Base-by-base conservation (phyloP, 352 stramenopile species). In the Phytopythium mirpurense region DNA sequence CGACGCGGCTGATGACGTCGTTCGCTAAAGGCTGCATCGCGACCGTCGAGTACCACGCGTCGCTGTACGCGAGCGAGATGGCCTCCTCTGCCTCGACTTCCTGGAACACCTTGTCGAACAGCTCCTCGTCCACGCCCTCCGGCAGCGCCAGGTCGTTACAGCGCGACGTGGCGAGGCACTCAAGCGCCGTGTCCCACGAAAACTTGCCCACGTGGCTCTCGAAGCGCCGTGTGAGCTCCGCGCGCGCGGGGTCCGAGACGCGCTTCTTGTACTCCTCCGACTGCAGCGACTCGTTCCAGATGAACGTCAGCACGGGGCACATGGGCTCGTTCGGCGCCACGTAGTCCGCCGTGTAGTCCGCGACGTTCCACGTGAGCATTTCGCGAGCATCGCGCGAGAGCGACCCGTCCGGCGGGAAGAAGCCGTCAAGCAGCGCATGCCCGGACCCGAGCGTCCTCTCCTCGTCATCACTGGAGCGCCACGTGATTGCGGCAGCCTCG, bases 361-460 rank as follows among this genome's bases (percentile, higher is more conserved):
- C 67, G 27, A 87, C 82, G 59, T 88, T 63, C 83, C 83, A 94
- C 23, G 63, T 74, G 23, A 91, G 73, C 74, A 90, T 82, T 29
- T 78, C 60, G 45, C 80, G 73, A 44, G 88, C 59, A 35, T 71
- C 67, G 24, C 60, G 58, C 11, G 69, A 78, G 41, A 70, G 60
- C 15, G 60, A 65, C 16, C 53, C 64, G 18, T 92, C 71, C 27
- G 68, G 68, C 32, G 84, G 82, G 52, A 94, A 94, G 21, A 94
- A 51, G 2, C 78, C 79, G 38, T 94, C 80, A n/a, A 94, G 64
- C 18, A 94, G 60, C 9, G 75, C 78, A 59, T 94, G 83, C 6
- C 83, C 83, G 18, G 83, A 94, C 3, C 83, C 83, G 5, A 94
- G 57, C 14, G 83, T 94, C 15, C 83, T 76, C 56, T 94, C 83